A percentile compares a stretch with the other conserved stretches of the same genome.
phyloP scores from a whole-genome alignment of 495 filamentous ascomycete species.

The Aspergillus heteromorphus region DNA sequence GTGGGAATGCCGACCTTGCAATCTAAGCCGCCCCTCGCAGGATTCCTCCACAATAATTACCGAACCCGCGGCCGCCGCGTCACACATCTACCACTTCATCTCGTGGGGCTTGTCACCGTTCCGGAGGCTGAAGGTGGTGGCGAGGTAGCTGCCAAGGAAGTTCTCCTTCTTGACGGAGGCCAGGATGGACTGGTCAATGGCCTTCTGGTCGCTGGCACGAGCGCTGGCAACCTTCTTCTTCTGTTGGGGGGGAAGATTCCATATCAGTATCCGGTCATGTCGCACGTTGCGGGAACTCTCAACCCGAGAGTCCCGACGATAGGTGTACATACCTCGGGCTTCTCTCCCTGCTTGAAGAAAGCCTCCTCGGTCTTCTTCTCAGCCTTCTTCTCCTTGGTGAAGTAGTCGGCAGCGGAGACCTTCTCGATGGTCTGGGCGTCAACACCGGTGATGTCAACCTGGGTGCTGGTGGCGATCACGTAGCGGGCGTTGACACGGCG shows the following conservation, averaged over 20 bases:
- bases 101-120: constrained; percentile 98
- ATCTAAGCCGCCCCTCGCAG: constrained; percentile 39
- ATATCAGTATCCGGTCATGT: constrained; percentile 15
- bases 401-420: constrained; percentile 79
- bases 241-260: constrained; percentile 48
- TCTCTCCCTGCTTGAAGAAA: constrained; percentile 98
- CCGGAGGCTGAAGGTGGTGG: constrained; percentile 87
- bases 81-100: constrained; percentile 77
- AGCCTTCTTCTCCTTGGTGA: constrained; percentile 85
- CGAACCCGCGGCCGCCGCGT: constrained; percentile 44
- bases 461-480: constrained; percentile 93
- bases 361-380: constrained; percentile 91
- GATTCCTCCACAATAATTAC: constrained; percentile 44
- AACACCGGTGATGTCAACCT: constrained; percentile 78
- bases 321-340: constrained; percentile 71
- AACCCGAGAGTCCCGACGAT: not conserved
- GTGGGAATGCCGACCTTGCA: constrained; percentile 33
- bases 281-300: not conserved
- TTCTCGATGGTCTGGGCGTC: constrained; percentile 81
- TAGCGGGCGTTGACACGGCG: constrained; percentile 97
- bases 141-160: constrained; percentile 81
- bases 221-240: constrained; percentile 90
- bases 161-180: constrained; percentile 93
- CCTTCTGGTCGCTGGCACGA: constrained; percentile 94
- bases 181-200: constrained; percentile 88